Base-by-base conservation (phyloP, 306 rosid genomes). In the Cajanus cajan region DNA sequence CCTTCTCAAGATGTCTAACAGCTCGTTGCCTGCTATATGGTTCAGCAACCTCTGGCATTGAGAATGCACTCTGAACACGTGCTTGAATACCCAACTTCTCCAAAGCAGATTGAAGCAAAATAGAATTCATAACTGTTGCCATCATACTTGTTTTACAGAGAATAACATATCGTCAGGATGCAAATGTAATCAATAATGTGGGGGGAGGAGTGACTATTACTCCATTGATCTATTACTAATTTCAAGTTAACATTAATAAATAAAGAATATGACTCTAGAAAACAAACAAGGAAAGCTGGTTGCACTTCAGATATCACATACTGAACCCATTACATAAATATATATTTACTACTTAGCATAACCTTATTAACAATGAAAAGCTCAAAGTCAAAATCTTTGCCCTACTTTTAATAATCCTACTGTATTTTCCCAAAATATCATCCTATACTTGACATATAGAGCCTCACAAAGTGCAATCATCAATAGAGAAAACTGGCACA, bases 91-190 rank as follows among this genome's bases (percentile, higher is more conserved):
- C 67, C 67, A 61, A 41, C 41, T 61, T 61, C 41, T 61, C 67
- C 67, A 61, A 31, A 28, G 67, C 67, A 61, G 67, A 61, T 61
- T 61, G 67, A 61, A 61, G 67, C 39, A 61, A 31, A 61, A 61
- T 31, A 31, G 66, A 61, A 61, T 61, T 61, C 67, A 61, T 61
- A 14, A 61, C 67, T 28, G 67, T 61, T 61, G 67, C 43, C 67
- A 61, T 28, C 67, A 61, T 61, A 13, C 67, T 61, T 61, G 19
- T 13, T 61, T 61, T 15, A 31, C 21, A 59, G 41, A 31, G n/a
- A 61, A 31, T 15, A 31, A 61, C 9, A 28, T 7, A 12, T 6
- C 14, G 21, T 33, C 41, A 61, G 36, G 10, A 61, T 61, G 67
- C 19, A n/a, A n/a, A n/a, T n/a, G n/a, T n/a, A 31, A 13, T 61